These are phyloP conservation scores for Neofusicoccum cordaticola DNA, from an alignment of 2,329 filamentous ascomycete genomes.

Conservation along the genomic window DNA sequence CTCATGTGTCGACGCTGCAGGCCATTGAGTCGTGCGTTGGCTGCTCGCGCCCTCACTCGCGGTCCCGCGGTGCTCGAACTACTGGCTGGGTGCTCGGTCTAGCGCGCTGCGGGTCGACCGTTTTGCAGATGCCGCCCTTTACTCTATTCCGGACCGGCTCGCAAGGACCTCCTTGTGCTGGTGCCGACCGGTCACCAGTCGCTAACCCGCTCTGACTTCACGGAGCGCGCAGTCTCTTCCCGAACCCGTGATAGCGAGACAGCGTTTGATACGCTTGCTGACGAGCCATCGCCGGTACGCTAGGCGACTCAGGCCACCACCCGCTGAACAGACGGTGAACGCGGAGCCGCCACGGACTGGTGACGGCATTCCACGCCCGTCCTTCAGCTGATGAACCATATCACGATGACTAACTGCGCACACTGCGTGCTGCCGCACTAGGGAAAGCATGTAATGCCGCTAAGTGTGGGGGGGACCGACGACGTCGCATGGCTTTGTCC, in stretches of 20 bases:
- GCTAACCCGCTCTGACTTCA: not conserved
- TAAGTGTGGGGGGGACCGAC: not conserved
- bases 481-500: not conserved
- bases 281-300: not conserved
- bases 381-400: not conserved
- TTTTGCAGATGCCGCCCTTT: not conserved
- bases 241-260: not conserved
- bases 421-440: not conserved
- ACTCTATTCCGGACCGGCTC: not conserved
- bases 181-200: not conserved
- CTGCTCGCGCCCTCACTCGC: not conserved
- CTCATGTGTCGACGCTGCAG: not conserved
- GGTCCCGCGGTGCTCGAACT: not conserved
- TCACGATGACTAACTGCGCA: not conserved
- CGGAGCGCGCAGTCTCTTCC: not conserved
- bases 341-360: not conserved
- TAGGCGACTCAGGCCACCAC: not conserved
- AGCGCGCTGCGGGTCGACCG: not conserved
- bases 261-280: slow-evolving; percentile 3
- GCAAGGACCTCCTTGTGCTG: slow-evolving; percentile 1
- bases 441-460: not conserved
- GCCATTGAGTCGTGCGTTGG: not conserved
- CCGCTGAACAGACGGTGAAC: not conserved
- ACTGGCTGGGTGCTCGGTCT: not conserved
- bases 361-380: not conserved